Conservation (phyloP, 306 rosid species). For the Quercus bicolor region DNA sequence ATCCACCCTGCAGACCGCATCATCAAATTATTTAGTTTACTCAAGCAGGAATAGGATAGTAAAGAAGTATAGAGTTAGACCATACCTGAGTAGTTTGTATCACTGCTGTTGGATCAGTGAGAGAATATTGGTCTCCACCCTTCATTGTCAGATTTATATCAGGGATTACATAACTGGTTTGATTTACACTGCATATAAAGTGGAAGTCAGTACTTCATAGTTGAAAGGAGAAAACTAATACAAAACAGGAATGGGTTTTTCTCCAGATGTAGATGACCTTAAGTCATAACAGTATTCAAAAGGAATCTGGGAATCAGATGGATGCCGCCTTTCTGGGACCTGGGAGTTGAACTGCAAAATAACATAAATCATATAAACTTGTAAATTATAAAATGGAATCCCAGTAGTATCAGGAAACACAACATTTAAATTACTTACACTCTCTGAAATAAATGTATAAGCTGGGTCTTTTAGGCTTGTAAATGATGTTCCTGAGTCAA, state of each 20-base stretch:
- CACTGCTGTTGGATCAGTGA: slow-evolving; percentile 27
- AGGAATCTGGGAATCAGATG: slow-evolving; percentile 35
- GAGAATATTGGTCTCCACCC: slow-evolving; percentile 56
- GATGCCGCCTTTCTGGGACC: slow-evolving; percentile 26
- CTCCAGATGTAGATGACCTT: slow-evolving; percentile 39
- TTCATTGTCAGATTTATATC: slow-evolving; percentile 60
- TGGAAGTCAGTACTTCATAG: slow-evolving; percentile 25
- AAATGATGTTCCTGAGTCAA: slow-evolving; percentile 89
- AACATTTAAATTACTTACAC: slow-evolving; percentile 42
- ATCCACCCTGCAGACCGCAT: slow-evolving; percentile 40
- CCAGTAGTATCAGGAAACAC: slow-evolving; percentile 6
- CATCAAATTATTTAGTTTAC: slow-evolving; percentile 11
- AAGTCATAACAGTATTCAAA: slow-evolving; percentile 75
- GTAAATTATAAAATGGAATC: slow-evolving; percentile 1
- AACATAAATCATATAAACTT: not conserved
- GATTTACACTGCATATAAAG: slow-evolving; percentile 43
- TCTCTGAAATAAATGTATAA: slow-evolving; percentile 50
- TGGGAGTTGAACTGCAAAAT: slow-evolving; percentile 56
- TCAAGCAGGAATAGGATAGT: slow-evolving; percentile 1
- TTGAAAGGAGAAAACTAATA: slow-evolving; percentile 4
- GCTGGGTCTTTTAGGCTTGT: slow-evolving; percentile 75
- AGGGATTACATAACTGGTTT: slow-evolving; percentile 22
- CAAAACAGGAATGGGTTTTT: not conserved
- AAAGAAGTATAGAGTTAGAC: slow-evolving; percentile 5
- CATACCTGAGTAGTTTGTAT: slow-evolving; percentile 13